Evolutionary conservation across 2,329 filamentous ascomycete genomes (phyloP), one percentile per base, ranked within the genome.

Genomic region (Pyricularia grisea): DNA sequence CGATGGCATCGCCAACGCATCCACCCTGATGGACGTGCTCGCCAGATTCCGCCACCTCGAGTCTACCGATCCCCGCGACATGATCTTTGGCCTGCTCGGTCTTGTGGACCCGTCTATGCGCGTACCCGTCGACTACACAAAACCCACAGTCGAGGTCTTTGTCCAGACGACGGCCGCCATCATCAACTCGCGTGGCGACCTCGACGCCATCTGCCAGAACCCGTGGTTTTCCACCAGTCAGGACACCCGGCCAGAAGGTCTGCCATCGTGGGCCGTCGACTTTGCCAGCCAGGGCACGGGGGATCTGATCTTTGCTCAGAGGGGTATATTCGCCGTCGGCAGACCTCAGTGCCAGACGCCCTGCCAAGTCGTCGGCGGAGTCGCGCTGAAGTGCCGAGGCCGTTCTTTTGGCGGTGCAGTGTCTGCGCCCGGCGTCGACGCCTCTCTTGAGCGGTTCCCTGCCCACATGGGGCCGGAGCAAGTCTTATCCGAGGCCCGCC

Each of bases 121-220:
- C 50, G 74, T 78, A 12, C 87, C 90, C 0, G 89, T 90, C 0
- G 79, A 82, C 42, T 85, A 85, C 72, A 79, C 84, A 58, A 50
- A 50, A 4, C 4, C 42, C 42, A 50, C 42, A 2, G 42, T 11
- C 42, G 42, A 50, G 17, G 42, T 50, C 42, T 50, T 50, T 50
- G 1, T n/a, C 4, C 42, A 50, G 42, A 50, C 42, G 17, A 50
- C 42, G 3, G 20, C 42, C 17, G 42, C 42, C 17, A 50, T 50
- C 42, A 50, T 50, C 4, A 50, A n/a, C 20, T 20, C 42, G 17
- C 42, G 42, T 6, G 17, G 17, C 42, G 17, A 50, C 9, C 42
- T 50, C 42, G 42, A 50, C 42, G 42, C 42, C 42, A n/a, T 50
- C 42, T 50, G 42, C 42, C 42, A 50, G 42, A 50, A n/a, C 42